Evolutionary conservation across 768 basidiomycete species (phyloP), one percentile per base, ranked within the genome.

Genomic region (Pulveroboletus sp.): DNA sequence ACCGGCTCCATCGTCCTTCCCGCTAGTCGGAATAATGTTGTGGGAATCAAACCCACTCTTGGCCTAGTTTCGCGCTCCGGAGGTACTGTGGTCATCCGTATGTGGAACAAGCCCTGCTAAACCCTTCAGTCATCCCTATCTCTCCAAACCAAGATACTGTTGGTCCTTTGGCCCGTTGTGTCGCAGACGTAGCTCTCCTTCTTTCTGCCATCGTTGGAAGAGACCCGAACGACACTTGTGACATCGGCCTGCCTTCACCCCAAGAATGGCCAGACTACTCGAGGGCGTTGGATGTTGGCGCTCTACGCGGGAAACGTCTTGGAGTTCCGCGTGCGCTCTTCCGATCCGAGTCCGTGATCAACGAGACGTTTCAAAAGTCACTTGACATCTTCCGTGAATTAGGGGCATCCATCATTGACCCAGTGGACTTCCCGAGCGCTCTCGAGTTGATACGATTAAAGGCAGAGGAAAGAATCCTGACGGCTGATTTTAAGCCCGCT

Each of bases 371-470:
- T 57, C 62, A 73, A 13, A 64, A 59, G 14, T 68, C 74, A 4
- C 52, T 79, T 20, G 68, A 66, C 32, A 60, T 64, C 8, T 63
- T 79, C 34, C 63, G 67, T 29, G 43, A 50, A 2, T 63, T 76
- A 8, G 78, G 76, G 11, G 76, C 76, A 14, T 67, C 61, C 9
- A 65, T 86, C 17, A 69, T 85, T 4, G 84, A 86, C 57, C 82
- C 82, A 0, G 80, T 81, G 1, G 80, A 84, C 54, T 66, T 85
- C 19, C 79, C 82, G 0, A 76, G 77, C 37, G 76, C 75, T 1
- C 66, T 74, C 0, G 79, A 79, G 45, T 68, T 82, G 24, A 53
- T 70, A 22, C 51, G 48, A 3, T 77, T 75, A 0, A 72, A 73
- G n/a, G 79, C 80, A 48, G 81, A 85, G 60, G 76, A 71, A 3